A percentile compares a stretch with the other conserved stretches of the same genome.
These are phyloP conservation scores for Trichoderma sp. DNA, from an alignment of 2,329 filamentous ascomycete genomes.

Conservation along the genomic window DNA sequence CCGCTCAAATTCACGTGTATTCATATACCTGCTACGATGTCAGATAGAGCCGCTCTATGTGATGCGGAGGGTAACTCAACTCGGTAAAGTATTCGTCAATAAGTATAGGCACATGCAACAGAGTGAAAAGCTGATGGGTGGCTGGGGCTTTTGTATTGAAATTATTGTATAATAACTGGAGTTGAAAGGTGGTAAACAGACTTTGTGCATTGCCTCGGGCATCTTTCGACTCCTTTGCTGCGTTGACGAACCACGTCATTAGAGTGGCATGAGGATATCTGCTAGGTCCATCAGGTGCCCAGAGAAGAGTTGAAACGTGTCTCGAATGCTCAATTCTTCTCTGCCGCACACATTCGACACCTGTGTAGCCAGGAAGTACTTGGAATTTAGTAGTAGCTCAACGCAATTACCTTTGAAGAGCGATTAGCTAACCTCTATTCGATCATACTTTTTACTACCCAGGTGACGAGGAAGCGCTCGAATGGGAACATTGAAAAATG, in stretches of 20 bases:
- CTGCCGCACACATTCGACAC: not conserved
- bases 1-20: not conserved
- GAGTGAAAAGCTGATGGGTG: not conserved
- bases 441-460: not conserved
- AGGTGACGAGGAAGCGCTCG: not conserved
- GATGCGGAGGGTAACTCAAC: not conserved
- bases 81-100: not conserved
- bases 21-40: not conserved
- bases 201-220: not conserved
- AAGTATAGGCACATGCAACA: not conserved
- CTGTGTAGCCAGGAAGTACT: not conserved
- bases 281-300: not conserved
- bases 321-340: not conserved
- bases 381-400: not conserved
- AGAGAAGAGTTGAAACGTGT: not conserved
- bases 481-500: not conserved
- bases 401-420: not conserved
- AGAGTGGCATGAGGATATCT: not conserved
- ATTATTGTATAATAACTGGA: not conserved
- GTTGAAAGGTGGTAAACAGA: not conserved
- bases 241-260: not conserved
- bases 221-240: not conserved
- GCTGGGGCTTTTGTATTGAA: not conserved
- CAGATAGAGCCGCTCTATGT: not conserved
- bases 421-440: not conserved